Percentiles rank a stretch among this genome's conserved stretches.
phyloP scores from a whole-genome alignment of 192 early-diverging fungal species.

The Coemansia pectinata region DNA sequence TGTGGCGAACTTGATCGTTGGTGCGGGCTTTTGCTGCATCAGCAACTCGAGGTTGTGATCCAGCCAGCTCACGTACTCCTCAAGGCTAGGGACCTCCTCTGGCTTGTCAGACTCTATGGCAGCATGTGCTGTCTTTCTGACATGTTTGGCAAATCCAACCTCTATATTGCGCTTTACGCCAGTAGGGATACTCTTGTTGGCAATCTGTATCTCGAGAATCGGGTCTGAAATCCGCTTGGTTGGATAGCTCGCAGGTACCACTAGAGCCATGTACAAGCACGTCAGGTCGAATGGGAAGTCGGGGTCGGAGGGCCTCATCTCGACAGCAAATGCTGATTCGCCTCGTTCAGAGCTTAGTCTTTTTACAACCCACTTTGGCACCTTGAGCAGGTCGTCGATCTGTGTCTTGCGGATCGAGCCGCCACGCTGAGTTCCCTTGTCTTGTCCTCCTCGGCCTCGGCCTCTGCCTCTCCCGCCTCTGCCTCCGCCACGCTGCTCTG shows the following conservation, averaged over 20 bases:
- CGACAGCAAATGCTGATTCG: constrained; percentile 45
- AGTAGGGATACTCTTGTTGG: constrained; percentile 45
- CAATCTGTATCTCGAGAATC: constrained; percentile 32
- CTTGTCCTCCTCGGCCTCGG: neutral
- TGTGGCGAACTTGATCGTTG: constrained; percentile 59
- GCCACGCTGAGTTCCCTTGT: neutral
- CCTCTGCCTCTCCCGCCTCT: neutral
- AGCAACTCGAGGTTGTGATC: constrained; percentile 64
- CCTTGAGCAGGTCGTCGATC: constrained; percentile 33
- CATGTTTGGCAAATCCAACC: constrained; percentile 34
- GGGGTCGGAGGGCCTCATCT: constrained; percentile 63
- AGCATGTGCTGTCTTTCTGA: constrained; percentile 17
- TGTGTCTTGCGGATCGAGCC: constrained; percentile 28
- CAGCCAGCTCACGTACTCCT: constrained; percentile 57
- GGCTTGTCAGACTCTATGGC: constrained; percentile 25
- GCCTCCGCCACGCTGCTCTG: neutral
- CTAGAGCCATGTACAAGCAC: constrained; percentile 61
- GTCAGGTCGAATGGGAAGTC: constrained; percentile 81
- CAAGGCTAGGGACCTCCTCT: constrained; percentile 20
- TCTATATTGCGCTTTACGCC: constrained; percentile 52
- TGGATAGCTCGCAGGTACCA: constrained; percentile 62
- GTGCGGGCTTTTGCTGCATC: constrained; percentile 61
- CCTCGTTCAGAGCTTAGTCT: constrained; percentile 31
- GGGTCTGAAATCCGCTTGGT: constrained; percentile 28
- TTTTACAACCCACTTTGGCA: constrained; percentile 31